Conservation (phyloP, 2,329 filamentous ascomycete genomes). For the Botryotinia narcissicola region DNA sequence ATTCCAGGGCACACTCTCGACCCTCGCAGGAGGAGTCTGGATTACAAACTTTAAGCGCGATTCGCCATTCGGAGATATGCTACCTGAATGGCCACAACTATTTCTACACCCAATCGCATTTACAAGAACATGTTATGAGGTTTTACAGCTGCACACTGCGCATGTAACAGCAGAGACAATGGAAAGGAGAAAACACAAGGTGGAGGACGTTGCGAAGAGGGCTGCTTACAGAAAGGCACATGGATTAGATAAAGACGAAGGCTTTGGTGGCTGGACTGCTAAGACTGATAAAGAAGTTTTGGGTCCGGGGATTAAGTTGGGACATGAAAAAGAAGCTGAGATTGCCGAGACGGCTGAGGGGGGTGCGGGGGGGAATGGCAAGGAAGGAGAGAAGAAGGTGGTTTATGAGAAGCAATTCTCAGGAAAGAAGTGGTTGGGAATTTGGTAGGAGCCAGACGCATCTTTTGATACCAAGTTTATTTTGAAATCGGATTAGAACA, state of each 20-base stretch:
- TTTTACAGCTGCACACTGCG: constrained; percentile 73
- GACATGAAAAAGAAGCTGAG: constrained; percentile 22
- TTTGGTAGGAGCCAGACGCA: constrained; percentile 56
- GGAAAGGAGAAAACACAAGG: constrained; percentile 68
- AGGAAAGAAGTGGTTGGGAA: constrained; percentile 79
- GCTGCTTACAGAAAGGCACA: constrained; percentile 82
- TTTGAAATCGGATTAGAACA: neutral
- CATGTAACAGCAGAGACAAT: constrained; percentile 66
- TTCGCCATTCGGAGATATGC: constrained; percentile 75
- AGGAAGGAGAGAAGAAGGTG: constrained; percentile 40
- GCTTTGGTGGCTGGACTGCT: constrained; percentile 50
- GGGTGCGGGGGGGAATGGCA: constrained; percentile 6
- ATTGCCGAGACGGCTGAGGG: constrained; percentile 12
- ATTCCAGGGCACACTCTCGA: constrained; percentile 35
- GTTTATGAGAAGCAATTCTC: constrained; percentile 47
- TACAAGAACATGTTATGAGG: constrained; percentile 62
- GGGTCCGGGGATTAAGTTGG: constrained; percentile 37
- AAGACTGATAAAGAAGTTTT: constrained; percentile 38
- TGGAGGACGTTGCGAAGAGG: constrained; percentile 87
- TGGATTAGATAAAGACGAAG: constrained; percentile 66
- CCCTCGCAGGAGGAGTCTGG: constrained; percentile 70
- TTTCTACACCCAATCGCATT: constrained; percentile 68
- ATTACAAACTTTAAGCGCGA: constrained; percentile 74
- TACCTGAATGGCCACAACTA: constrained; percentile 69
- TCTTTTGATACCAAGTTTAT: neutral